Base-by-base conservation (phyloP, 768 basidiomycete species). In the Lactarius hengduanensis region DNA sequence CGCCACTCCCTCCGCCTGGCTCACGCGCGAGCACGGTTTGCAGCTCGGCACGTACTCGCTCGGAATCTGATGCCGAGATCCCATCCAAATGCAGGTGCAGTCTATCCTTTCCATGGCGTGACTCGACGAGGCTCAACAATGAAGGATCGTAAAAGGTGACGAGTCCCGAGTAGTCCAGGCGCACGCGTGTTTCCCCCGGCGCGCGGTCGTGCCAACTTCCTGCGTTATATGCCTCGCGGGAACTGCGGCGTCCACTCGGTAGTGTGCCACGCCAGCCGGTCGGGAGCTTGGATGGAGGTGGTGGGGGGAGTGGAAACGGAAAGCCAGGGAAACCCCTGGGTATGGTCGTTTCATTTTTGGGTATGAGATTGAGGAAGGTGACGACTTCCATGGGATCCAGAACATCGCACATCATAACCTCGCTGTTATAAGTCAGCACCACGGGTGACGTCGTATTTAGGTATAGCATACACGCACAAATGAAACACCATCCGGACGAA, bases 111-210 rank as follows among this genome's bases (percentile, higher is more conserved):
- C 71, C 74, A 1, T 70, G 59, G 1, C 81, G 74, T 6, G 69
- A 64, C 0, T 54, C 66, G 45, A 78, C 73, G 13, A 83, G 75
- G 60, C 76, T 78, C 1, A 78, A 77, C 8, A 79, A 72, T 0
- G 60, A 61, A 2, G 74, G 74, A 66, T 84, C 81, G 67, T 82
- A 83, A 62, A 83, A 79, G 0, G 81, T 80, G 20, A 83, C 68
- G 16, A 80, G 64, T 16, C 79, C 74, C 3, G 79, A 70, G 54
- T 79, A 76, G 71, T 83, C 81, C 22, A 81, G 73, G 26, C 74
- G 66, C n/a, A 82, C 72, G 34, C 82, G 81, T 1, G 76, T 74
- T 32, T 83, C 81, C 40, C 81, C 81, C 0, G 82, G 81, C 50
- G 74, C 78, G 58, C 65, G 69, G 61, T 81, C 78, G 62, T 81